Evolutionary conservation across 805 yeast species (phyloP).

Genomic region (Lipomyces lipofer): DNA sequence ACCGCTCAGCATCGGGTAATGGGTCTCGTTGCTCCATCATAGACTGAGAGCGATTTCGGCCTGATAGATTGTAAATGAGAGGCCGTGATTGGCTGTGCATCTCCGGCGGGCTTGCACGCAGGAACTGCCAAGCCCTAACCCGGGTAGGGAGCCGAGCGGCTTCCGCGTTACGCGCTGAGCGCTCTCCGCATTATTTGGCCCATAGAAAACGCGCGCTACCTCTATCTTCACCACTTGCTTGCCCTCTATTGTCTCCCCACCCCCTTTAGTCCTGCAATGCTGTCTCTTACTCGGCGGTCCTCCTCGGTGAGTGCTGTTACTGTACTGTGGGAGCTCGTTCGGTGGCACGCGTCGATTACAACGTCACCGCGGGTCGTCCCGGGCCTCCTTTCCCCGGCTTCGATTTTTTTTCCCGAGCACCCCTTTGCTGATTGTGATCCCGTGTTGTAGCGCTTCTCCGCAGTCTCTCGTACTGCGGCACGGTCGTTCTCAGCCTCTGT

Average conservation of each 20-base stretch:
- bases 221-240: background rate
- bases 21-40: no score
- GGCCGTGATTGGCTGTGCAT: conserved; percentile 4
- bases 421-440: conserved; percentile 2
- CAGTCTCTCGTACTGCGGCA: background rate
- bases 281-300: conserved; percentile 19
- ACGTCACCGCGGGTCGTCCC: no score
- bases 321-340: no score
- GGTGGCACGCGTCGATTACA: no score
- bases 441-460: conserved; percentile 2
- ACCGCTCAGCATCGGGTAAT: no score
- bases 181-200: no score
- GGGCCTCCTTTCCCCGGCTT: background rate
- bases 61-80: no score
- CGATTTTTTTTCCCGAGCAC: background rate
- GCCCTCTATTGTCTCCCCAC: background rate
- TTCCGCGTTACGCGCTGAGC: background rate
- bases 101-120: background rate
- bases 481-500: conserved; percentile 40
- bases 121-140: background rate
- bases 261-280: conserved; percentile 7
- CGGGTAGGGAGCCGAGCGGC: background rate
- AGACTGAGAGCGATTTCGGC: no score
- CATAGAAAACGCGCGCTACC: no score
- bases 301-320: conserved; percentile 14